phyloP scores from a whole-genome alignment of 192 early-diverging fungal species.

The Coemansia sp. region DNA sequence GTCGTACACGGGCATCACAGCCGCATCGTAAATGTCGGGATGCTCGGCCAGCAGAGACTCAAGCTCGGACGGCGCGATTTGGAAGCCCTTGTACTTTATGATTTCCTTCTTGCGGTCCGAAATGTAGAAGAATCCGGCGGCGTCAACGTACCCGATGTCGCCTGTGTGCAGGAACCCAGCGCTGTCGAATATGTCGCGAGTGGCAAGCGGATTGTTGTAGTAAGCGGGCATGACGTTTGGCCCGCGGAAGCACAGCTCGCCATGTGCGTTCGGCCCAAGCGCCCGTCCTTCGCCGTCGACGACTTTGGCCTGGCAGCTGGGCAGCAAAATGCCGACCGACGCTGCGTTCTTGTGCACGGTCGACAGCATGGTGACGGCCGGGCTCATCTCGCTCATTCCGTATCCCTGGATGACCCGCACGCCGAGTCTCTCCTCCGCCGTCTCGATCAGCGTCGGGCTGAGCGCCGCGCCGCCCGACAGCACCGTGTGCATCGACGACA shows the following conservation, averaged over 20 bases:
- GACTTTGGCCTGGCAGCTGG: conserved; percentile 71
- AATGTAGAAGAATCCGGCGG: conserved; percentile 62
- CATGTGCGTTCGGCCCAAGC: conserved; percentile 55
- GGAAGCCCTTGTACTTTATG: conserved; percentile 84
- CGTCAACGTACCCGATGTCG: conserved; percentile 73
- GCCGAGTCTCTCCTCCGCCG: conserved; percentile 50
- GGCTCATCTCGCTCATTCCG: conserved; percentile 68
- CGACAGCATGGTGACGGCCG: conserved; percentile 48
- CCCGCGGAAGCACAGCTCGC: conserved; percentile 86
- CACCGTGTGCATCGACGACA: conserved; percentile 65
- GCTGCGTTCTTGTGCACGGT: conserved; percentile 39
- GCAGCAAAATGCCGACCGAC: conserved; percentile 70
- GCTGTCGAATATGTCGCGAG: conserved; percentile 64
- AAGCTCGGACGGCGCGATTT: conserved; percentile 84
- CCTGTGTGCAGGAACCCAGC: conserved; percentile 83
- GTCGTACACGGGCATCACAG: conserved; percentile 68
- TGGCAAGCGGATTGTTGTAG: conserved; percentile 75
- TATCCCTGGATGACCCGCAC: conserved; percentile 59
- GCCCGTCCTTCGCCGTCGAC: conserved; percentile 70
- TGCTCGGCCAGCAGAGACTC: conserved; percentile 74
- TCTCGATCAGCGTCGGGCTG: conserved; percentile 60
- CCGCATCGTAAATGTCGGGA: conserved; percentile 66
- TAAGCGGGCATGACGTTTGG: conserved; percentile 90
- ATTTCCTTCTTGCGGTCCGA: conserved; percentile 84
- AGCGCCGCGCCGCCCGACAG: conserved; percentile 81